Base-by-base conservation (phyloP, 2,329 filamentous ascomycete species). In the Cryphonectria nitschkei region DNA sequence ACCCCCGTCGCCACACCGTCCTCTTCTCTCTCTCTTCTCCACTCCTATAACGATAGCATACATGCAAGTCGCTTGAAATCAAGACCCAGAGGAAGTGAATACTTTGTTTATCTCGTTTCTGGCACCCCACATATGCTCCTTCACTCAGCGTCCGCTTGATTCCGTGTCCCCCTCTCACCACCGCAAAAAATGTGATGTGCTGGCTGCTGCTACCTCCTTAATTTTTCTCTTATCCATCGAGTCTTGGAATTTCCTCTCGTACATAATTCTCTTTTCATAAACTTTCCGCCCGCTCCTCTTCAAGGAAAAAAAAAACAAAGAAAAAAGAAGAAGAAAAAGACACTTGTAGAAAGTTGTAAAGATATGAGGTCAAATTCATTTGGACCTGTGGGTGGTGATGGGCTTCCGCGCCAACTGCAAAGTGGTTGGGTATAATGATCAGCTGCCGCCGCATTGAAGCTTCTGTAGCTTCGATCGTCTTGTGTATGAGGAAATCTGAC, bases 351-450 rank as follows among this genome's bases (percentile, higher is more conserved):
- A 65, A 58, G 39, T 46, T 65, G 46, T 69, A 32, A 32, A 39
- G 56, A 26, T 39, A 58, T 46, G 43, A 41, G 60, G 46, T 43
- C 60, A 13, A 39, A 46, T 19, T 37, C n/a, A 11, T 37, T 37
- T 39, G 50, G 65, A 58, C 50, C 34, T 22, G 32, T 34, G 34
- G 22, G 11, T 41, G 50, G 29, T 68, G 43, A 37, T 29, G 39
- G 34, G 34, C 37, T 43, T n/a, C 19, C 39, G 66, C 41, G 56
- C 14, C 56, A n/a, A 32, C 26, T 22, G 26, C 39, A 67, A 19
- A 34, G n/a, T 32, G 26, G 14, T 68, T 39, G 37, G 66, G 66
- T 68, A 68, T 68, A 68, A 50, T 68, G 54, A 61, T 68, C 39
- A 46, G 56, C 54, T 64, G 39, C 46, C 46, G 46, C 46, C 39